Evolutionary conservation across 2,329 filamentous ascomycete species (phyloP).

Genomic region (Calonectria hongkongensis): DNA sequence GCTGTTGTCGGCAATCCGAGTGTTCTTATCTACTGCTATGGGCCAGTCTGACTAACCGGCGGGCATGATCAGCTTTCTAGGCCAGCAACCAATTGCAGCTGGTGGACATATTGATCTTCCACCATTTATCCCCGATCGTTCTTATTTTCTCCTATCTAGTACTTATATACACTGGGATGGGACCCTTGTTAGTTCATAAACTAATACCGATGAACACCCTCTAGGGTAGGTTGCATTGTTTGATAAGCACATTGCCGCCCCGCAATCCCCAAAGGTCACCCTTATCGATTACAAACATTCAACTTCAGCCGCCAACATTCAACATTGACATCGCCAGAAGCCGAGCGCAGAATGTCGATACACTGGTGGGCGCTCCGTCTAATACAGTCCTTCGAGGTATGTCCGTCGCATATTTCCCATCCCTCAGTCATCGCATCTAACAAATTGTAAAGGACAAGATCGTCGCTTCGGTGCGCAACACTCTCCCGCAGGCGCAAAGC

Average conservation of each 20-base stretch:
- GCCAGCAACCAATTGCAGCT: too few relatives aligned
- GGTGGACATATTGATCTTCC: too few relatives aligned
- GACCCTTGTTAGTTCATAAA: neutral
- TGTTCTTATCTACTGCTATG: too few relatives aligned
- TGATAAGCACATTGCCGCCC: constrained; percentile 20
- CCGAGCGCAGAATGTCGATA: constrained; percentile 55
- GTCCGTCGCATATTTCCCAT: accelerated
- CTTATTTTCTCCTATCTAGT: too few relatives aligned
- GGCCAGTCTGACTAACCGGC: too few relatives aligned
- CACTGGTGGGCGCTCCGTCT: constrained; percentile 59
- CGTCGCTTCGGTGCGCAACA: constrained; percentile 56
- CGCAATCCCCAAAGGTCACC: constrained; percentile 4
- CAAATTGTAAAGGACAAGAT: constrained; percentile 57
- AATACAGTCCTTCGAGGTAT: constrained; percentile 60
- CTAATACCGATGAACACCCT: neutral
- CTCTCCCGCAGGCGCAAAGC: neutral
- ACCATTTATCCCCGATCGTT: too few relatives aligned
- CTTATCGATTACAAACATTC: constrained; percentile 31
- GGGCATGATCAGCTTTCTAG: too few relatives aligned
- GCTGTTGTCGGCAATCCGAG: too few relatives aligned
- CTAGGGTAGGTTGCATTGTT: constrained; percentile 12
- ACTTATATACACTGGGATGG: too few relatives aligned
- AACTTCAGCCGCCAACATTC: constrained; percentile 20
- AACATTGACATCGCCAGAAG: constrained; percentile 19
- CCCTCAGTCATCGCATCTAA: constrained; percentile 38